Evolutionary conservation across 371 early-diverging fungal genomes (phyloP), one percentile per base, ranked within the genome.

Genomic region (Saksenaea oblongispora): DNA sequence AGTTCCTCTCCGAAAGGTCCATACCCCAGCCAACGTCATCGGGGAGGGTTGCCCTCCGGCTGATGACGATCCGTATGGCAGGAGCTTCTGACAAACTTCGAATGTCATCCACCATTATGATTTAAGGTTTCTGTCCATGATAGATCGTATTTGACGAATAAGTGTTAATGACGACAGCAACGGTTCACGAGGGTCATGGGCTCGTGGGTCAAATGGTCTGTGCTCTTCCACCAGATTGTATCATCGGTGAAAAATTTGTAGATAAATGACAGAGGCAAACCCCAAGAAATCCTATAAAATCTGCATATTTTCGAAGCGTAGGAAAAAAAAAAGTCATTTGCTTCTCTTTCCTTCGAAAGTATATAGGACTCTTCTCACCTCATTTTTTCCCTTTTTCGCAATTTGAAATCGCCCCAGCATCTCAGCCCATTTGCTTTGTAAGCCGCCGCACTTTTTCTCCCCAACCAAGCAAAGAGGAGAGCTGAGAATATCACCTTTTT

Each of bases 31-130:
- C n/a, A 47, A 22, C 51, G 51, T 47, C 51, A 47, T 47, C 22
- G 51, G 42, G n/a, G 51, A 18, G 24, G 22, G 22, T 22, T 47
- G 22, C 5, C 22, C 11, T 47, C 22, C 7, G 9, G 51, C 22
- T 47, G 51, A 47, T 47, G 51, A 47, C 51, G 51, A 47, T 47
- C 51, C 51, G 51, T 47, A 22, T 47, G 51, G 51, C 51, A 47
- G 22, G 51, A 47, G 22, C 51, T 22, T 22, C 51, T 47, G 51
- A 47, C 51, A 47, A 11, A 18, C 18, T 10, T 18, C 22, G n/a
- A 17, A 47, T 47, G 51, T 47, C 51, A 47, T 47, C 10, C 11
- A 47, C 10, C 22, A 22, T 47, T 39, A 11, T 11, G 2, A 22
- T 47, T 47, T 47, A 47, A 47, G 22, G 22, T 47, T 44, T 31